Percentiles rank a stretch among this genome's conserved stretches.
These are phyloP conservation scores for Solanum hybrid DNA, from an alignment of 305 asterid species.

Conservation along the genomic window DNA sequence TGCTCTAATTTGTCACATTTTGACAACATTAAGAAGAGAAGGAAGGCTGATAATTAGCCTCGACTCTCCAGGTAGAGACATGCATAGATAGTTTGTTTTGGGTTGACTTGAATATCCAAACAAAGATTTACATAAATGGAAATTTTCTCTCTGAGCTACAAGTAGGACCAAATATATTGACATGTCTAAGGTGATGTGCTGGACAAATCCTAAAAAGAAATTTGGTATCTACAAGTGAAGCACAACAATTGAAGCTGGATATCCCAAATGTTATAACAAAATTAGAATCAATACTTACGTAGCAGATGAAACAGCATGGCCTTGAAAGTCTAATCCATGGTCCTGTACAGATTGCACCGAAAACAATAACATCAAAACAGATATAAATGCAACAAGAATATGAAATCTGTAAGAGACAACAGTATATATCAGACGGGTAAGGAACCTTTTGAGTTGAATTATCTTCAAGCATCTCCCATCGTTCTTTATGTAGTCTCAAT, in stretches of 20 bases:
- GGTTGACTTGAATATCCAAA: not conserved
- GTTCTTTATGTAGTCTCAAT: conserved; percentile 34
- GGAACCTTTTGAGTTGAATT: conserved; percentile 20
- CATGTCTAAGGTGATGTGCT: not conserved
- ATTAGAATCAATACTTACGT: not conserved
- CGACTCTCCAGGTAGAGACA: not conserved
- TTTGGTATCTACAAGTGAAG: not conserved
- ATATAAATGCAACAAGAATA: not conserved
- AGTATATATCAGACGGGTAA: not conserved
- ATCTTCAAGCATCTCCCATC: conserved; percentile 22
- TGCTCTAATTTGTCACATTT: not conserved
- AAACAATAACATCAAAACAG: not conserved
- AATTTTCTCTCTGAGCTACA: not conserved
- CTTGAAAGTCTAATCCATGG: too few species aligned
- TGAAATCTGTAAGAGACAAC: not conserved
- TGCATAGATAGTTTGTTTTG: not conserved
- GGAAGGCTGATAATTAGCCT: not conserved
- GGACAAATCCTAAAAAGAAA: not conserved
- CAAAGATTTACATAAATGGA: not conserved
- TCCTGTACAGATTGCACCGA: conserved; percentile 1
- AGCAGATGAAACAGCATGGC: not conserved
- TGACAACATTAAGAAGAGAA: not conserved
- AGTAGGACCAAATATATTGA: not conserved
- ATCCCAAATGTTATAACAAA: not conserved
- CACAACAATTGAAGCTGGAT: not conserved